These are phyloP conservation scores for Backusella westeae DNA, from an alignment of 192 early-diverging fungal species.

Conservation along the genomic window DNA sequence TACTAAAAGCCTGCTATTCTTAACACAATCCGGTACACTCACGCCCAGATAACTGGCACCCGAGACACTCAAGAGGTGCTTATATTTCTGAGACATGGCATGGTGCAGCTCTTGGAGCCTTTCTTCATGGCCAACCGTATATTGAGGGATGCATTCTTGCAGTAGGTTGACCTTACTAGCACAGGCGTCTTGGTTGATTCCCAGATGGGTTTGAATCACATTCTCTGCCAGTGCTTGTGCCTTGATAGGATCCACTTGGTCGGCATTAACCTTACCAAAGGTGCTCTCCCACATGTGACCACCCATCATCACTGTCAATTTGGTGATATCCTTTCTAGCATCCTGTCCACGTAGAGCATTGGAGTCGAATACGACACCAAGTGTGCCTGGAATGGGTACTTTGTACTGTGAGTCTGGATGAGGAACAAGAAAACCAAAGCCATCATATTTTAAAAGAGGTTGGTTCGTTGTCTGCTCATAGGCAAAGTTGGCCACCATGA, in stretches of 20 bases:
- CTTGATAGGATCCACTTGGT: constrained; percentile 23
- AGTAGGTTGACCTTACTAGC: constrained; percentile 59
- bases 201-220: constrained; percentile 57
- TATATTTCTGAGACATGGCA: constrained; percentile 42
- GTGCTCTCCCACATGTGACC: constrained; percentile 68
- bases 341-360: constrained; percentile 72
- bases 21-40: constrained; percentile 80
- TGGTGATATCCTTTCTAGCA: constrained; percentile 30
- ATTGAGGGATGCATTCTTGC: constrained; percentile 84
- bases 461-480: constrained; percentile 42
- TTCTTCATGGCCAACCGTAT: constrained; percentile 77
- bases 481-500: constrained; percentile 84
- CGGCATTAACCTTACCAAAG: constrained; percentile 37
- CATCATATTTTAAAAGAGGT: constrained; percentile 52
- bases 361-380: constrained; percentile 91
- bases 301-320: constrained; percentile 91
- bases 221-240: constrained; percentile 51
- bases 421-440: constrained; percentile 93
- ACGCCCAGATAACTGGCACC: constrained; percentile 85
- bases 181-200: constrained; percentile 47
- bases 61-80: constrained; percentile 63
- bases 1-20: constrained; percentile 62
- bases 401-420: constrained; percentile 35
- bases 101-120: constrained; percentile 64
- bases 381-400: constrained; percentile 37